Evolutionary conservation across 2,329 filamentous ascomycete genomes (phyloP).

Genomic region (Tympanopsis confertula): DNA sequence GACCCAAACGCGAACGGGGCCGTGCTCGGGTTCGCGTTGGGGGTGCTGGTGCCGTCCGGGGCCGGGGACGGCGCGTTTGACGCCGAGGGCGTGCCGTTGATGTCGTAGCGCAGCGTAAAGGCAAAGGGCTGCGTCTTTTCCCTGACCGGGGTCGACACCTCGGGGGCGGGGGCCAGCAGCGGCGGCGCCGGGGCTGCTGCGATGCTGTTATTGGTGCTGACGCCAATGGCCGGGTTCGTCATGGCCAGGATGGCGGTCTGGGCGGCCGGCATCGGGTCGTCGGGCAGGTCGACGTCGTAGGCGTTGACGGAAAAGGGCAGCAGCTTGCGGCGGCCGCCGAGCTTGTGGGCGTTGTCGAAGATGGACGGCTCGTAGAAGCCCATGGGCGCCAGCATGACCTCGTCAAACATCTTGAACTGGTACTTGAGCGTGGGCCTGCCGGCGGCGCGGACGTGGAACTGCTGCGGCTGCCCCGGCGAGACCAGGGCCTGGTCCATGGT

Average conservation of each 20-base stretch:
- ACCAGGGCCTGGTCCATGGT: constrained; percentile 60
- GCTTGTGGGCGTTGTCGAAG: constrained; percentile 52
- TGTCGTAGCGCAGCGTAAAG: constrained; percentile 43
- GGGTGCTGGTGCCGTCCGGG: not conserved
- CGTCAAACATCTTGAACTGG: constrained; percentile 64
- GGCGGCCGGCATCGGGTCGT: constrained; percentile 57
- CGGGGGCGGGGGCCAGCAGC: constrained; percentile 13
- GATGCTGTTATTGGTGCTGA: constrained; percentile 14
- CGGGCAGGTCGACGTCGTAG: constrained; percentile 59
- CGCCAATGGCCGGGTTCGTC: constrained; percentile 15
- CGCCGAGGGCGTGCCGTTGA: not conserved
- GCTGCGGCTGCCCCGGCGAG: constrained; percentile 58
- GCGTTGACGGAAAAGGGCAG: constrained; percentile 57
- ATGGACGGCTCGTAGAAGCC: constrained; percentile 57
- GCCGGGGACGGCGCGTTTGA: not conserved
- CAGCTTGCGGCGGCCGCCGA: constrained; percentile 47
- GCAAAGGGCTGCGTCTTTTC: constrained; percentile 47
- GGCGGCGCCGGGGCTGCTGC: constrained; percentile 8
- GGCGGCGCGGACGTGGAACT: constrained; percentile 58
- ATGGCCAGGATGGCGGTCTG: constrained; percentile 34
- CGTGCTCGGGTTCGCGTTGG: not conserved
- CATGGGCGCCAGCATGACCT: constrained; percentile 62
- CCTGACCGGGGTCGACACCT: not conserved
- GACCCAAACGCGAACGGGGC: constrained; percentile 14
- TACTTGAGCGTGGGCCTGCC: constrained; percentile 62